Percentiles rank a stretch among this genome's conserved stretches.
Evolutionary conservation across 176 grass and related monocot species (phyloP).

Genomic region (Cenchrus purpureus): DNA sequence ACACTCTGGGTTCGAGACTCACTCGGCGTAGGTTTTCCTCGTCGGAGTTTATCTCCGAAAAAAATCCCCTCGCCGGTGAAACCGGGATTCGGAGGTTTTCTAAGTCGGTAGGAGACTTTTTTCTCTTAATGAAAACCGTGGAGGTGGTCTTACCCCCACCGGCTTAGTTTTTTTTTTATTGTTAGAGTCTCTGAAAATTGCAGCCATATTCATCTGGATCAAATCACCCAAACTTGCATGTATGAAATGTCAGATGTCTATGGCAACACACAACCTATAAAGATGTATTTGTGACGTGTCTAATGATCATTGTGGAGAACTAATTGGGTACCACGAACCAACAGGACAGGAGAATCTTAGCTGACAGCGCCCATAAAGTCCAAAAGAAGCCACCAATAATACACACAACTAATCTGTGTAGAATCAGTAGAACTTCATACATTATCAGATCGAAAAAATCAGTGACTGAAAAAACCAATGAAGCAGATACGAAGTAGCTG

Average conservation of each 20-base stretch:
- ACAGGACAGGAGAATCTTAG: constrained; percentile 19
- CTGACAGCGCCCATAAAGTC: constrained; percentile 5
- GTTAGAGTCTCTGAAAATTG: not conserved
- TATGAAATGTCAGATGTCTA: not conserved
- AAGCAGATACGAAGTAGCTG: constrained; percentile 1
- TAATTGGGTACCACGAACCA: not conserved
- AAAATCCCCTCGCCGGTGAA: too few relatives aligned
- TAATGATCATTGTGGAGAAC: not conserved
- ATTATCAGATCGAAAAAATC: not conserved
- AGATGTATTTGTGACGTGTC: not conserved
- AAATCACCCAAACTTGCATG: not conserved
- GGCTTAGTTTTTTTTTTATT: not conserved
- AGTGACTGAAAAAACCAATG: not conserved
- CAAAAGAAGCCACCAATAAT: constrained; percentile 25
- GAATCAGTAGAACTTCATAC: not conserved
- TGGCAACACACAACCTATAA: not conserved
- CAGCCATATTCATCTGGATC: not conserved
- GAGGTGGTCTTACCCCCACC: too few relatives aligned
- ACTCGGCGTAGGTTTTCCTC: too few relatives aligned
- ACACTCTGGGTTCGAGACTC: too few relatives aligned
- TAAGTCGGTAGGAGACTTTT: too few relatives aligned
- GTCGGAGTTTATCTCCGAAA: too few relatives aligned
- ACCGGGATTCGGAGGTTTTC: too few relatives aligned
- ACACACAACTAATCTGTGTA: not conserved
- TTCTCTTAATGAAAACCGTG: too few relatives aligned